These are phyloP conservation scores for Neonectria faginata DNA, from an alignment of 2,329 filamentous ascomycete genomes.

Conservation along the genomic window DNA sequence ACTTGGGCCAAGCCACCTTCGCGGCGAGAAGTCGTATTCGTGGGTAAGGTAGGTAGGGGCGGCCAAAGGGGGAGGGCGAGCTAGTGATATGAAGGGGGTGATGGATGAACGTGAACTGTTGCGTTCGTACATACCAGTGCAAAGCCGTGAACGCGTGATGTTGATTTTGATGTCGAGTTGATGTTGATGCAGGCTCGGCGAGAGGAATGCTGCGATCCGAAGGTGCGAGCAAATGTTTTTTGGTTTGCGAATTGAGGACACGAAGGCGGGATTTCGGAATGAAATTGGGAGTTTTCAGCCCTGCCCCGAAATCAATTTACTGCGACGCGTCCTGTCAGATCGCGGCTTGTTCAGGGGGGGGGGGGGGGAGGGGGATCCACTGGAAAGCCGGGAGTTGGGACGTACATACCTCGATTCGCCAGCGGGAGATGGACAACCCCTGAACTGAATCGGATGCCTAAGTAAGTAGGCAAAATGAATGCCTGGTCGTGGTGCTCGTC, in stretches of 20 bases:
- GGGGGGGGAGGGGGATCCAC: conserved; percentile 4
- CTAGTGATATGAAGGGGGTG: conserved; percentile 6
- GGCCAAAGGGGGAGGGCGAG: conserved; percentile 1
- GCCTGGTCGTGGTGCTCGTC: conserved; percentile 9
- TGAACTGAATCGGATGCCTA: conserved; percentile 1
- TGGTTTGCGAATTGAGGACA: conserved; percentile 6
- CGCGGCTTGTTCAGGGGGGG: conserved; percentile 18
- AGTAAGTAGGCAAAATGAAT: conserved; percentile 3
- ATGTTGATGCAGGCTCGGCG: not conserved
- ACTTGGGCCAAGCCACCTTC: conserved; percentile 8
- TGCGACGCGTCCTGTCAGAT: conserved; percentile 27
- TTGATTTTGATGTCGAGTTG: not conserved
- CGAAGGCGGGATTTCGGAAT: conserved; percentile 18
- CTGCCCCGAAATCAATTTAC: conserved; percentile 14
- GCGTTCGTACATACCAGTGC: conserved; percentile 4
- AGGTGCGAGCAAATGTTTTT: not conserved
- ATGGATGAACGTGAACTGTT: not conserved
- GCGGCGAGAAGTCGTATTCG: not conserved
- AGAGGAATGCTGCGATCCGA: not conserved
- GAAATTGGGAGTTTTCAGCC: conserved; percentile 12
- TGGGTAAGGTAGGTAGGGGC: not conserved
- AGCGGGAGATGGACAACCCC: conserved; percentile 1
- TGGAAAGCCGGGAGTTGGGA: not conserved
- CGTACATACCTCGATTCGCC: conserved; percentile 10
- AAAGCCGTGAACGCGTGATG: not conserved